Evolutionary conservation across 805 yeast genomes (phyloP), one percentile per base, ranked within the genome.

Genomic region (Teunomyces tritomae): DNA sequence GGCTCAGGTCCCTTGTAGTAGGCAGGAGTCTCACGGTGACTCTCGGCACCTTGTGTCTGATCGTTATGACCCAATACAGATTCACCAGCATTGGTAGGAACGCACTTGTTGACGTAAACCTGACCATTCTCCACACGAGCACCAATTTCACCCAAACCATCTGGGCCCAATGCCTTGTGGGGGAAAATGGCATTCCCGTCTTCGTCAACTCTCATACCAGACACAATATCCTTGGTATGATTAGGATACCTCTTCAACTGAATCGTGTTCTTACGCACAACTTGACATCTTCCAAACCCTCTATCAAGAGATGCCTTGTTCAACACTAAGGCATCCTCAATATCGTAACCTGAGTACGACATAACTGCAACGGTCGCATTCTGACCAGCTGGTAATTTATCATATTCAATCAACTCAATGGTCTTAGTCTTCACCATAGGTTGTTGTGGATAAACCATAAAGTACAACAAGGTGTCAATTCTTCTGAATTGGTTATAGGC

Each of bases 341-440:
- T 94, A 87, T 94, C 99, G 65, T 94, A 94, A 54, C 99, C 99
- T 0, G 98, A 92, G 62, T 94, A 94, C 6, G 97, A 89, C 99
- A 94, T 94, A 33, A 94, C 99, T 1, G 99, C 99, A 49, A 94
- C 99, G 0, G 96, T 88, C 8, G 99, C 99, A 66, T 94, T 94
- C 70, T 94, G 99, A 6, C 99, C 99, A 4, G 99, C 99, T 3
- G 99, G 99, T 36, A 94, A 75, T 64, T 94, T 91, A 68, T 94
- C 99, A 65, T 94, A 94, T 52, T 92, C 87, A 54, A 94, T 92
- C 52, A 94, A 76, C 70, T 94, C 99, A 56, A 94, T 94, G 0
- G 99, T 94, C 65, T 90, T 89, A 3, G 98, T 90, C 71, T 94
- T 94, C 26, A 94, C 99, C 98, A 94, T 89, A 0, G 99, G 99